Evolutionary conservation across 2,329 filamentous ascomycete genomes (phyloP).

Genomic region (Trichoderma aggressivum): DNA sequence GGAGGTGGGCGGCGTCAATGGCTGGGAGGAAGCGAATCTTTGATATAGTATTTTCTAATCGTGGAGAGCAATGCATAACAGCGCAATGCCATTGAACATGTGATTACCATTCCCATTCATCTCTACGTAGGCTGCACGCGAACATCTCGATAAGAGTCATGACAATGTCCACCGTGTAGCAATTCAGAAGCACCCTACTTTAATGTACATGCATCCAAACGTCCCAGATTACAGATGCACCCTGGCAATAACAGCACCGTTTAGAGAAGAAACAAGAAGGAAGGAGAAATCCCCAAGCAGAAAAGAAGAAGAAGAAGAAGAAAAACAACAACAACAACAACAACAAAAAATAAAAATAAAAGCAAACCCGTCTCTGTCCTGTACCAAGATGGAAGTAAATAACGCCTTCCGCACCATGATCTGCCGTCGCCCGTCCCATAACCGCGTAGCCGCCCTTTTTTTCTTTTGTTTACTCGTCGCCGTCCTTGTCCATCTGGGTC

Average conservation of each 20-base stretch:
- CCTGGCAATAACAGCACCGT: neutral
- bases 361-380: neutral
- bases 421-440: neutral
- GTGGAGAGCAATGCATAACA: neutral
- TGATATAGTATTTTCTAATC: neutral
- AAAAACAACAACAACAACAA: too few species aligned
- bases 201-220: constrained; percentile 9
- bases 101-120: neutral
- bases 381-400: neutral
- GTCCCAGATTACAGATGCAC: neutral
- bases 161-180: neutral
- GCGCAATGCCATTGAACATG: neutral
- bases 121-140: neutral
- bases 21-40: neutral
- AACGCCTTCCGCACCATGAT: constrained; percentile 1
- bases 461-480: constrained; percentile 30
- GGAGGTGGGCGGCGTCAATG: neutral
- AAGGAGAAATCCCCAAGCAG: neutral
- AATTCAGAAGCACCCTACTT: neutral
- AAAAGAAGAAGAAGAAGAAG: neutral
- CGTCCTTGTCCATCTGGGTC: constrained; percentile 34
- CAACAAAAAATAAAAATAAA: too few species aligned
- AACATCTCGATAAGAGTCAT: neutral
- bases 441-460: neutral
- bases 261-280: neutral